These are phyloP conservation scores for Tetrapisispora namnaoensis DNA, from an alignment of 805 yeast species.

Conservation along the genomic window DNA sequence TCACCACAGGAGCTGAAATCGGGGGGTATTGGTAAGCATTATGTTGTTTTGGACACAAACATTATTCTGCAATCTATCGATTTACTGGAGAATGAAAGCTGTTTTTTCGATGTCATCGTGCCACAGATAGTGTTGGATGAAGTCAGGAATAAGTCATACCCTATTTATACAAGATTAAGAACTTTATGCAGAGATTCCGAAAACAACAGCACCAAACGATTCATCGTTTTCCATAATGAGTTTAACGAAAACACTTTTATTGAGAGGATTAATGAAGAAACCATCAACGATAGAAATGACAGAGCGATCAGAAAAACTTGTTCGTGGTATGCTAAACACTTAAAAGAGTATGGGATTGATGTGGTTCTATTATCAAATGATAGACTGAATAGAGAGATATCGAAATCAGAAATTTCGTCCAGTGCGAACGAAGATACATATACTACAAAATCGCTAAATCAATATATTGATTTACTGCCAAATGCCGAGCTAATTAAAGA, in stretches of 20 bases:
- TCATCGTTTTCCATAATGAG: conserved; percentile 89
- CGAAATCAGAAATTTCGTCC: conserved; percentile 37
- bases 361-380: conserved; percentile 70
- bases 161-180: conserved; percentile 78
- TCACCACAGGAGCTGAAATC: conserved; percentile 40
- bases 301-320: conserved; percentile 74
- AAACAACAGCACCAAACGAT: conserved; percentile 59
- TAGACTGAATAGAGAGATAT: conserved; percentile 48
- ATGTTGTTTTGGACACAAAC: conserved; percentile 79
- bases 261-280: conserved; percentile 51
- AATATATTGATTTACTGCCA: conserved; percentile 63
- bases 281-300: conserved; percentile 84
- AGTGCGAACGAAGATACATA: conserved; percentile 17
- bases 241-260: conserved; percentile 65
- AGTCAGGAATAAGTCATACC: conserved; percentile 76
- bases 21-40: conserved; percentile 53
- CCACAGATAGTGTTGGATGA: conserved; percentile 95
- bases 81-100: conserved; percentile 63
- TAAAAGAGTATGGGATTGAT: conserved; percentile 36
- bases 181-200: conserved; percentile 50
- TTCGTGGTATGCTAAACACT: conserved; percentile 62
- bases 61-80: conserved; percentile 84
- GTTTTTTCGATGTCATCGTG: conserved; percentile 82
- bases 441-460: conserved; percentile 45
- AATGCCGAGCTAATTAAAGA: conserved; percentile 69